Conservation (phyloP, 306 rosid species). For the Acacia crassicarpa region DNA sequence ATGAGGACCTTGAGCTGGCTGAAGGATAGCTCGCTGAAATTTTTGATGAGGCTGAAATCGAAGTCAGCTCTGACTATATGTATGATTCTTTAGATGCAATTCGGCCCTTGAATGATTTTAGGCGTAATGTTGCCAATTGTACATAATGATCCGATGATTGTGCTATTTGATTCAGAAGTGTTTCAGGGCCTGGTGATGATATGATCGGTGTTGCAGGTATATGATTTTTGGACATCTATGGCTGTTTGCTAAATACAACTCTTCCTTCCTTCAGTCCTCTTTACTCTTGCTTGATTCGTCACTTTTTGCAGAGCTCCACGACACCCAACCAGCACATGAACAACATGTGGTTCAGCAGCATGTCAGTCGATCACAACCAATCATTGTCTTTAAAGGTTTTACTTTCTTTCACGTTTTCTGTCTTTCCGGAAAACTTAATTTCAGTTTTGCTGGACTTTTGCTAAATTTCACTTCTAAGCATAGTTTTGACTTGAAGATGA, state of each 20-base stretch:
- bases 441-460: not conserved
- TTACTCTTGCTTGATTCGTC: not conserved
- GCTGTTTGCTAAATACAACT: not conserved
- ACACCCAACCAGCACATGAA: constrained; percentile 47
- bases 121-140: not conserved
- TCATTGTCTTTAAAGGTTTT: constrained; percentile 72
- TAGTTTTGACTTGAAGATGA: not conserved
- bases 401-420: not conserved
- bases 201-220: constrained; percentile 46
- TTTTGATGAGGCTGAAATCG: constrained; percentile 74
- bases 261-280: not conserved
- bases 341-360: constrained; percentile 43
- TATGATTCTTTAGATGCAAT: constrained; percentile 48
- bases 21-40: constrained; percentile 83
- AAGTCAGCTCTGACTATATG: constrained; percentile 71
- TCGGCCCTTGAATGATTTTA: not conserved
- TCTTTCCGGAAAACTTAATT: constrained; percentile 9
- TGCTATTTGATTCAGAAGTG: constrained; percentile 56
- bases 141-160: constrained; percentile 36
- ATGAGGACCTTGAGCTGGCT: constrained; percentile 62
- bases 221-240: constrained; percentile 19
- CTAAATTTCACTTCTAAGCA: not conserved
- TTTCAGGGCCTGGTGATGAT: constrained; percentile 53
- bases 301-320: constrained; percentile 46
- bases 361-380: constrained; percentile 47